Evolutionary conservation across 2,329 filamentous ascomycete genomes (phyloP).

Genomic region (Huntiella omanensis): DNA sequence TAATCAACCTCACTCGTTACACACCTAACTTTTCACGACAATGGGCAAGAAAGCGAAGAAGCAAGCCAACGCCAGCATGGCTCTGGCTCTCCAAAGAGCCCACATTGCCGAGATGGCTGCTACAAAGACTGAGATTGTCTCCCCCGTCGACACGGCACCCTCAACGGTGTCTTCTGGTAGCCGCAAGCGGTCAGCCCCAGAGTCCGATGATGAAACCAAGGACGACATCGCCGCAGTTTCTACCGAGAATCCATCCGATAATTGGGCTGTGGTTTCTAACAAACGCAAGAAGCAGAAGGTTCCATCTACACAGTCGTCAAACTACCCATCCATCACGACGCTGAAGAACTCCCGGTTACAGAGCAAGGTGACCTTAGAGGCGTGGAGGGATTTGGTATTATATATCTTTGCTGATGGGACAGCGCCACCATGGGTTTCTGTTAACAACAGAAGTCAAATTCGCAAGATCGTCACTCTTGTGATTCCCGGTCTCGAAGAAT

Average conservation of each 20-base stretch:
- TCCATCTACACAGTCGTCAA: constrained; percentile 33
- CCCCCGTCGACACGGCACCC: not conserved
- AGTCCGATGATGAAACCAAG: constrained; percentile 17
- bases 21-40: no score
- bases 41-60: constrained; percentile 15
- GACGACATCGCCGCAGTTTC: constrained; percentile 22
- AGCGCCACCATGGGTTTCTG: constrained; percentile 45
- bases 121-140: not conserved
- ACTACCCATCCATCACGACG: constrained; percentile 42
- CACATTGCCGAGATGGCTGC: constrained; percentile 4
- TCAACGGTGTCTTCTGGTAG: constrained; percentile 18
- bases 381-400: constrained; percentile 43
- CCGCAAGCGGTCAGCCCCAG: constrained; percentile 29
- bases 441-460: constrained; percentile 43
- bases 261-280: constrained; percentile 37
- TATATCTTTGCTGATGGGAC: constrained; percentile 49
- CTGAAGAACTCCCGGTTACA: constrained; percentile 38
- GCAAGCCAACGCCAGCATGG: constrained; percentile 11
- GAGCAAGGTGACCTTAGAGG: constrained; percentile 41
- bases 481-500: constrained; percentile 78
- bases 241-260: constrained; percentile 30
- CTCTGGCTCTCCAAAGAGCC: constrained; percentile 10
- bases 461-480: constrained; percentile 75
- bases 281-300: constrained; percentile 39
- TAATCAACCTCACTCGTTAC: no score